Evolutionary conservation across 176 grass and related monocot species (phyloP).

Genomic region (Elymus sibiricus): DNA sequence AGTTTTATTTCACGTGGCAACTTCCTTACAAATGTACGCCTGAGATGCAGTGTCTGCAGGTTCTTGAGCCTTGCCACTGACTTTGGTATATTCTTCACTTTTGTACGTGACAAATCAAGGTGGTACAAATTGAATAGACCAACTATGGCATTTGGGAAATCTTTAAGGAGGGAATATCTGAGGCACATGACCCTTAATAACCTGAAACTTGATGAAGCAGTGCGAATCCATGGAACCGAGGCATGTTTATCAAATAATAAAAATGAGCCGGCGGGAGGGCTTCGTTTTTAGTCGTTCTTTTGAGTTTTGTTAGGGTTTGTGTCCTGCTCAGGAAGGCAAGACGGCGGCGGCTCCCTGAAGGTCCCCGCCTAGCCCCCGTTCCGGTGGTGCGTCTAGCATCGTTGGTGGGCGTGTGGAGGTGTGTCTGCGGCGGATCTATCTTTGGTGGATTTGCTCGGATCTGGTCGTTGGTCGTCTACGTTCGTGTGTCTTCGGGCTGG

Average conservation of each 20-base stretch:
- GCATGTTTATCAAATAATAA: background rate
- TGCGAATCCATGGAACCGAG: background rate
- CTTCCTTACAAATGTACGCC: background rate
- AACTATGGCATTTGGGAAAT: background rate
- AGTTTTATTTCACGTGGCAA: constrained; percentile 9
- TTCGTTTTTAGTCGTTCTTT: too few species aligned
- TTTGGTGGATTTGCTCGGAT: too few species aligned
- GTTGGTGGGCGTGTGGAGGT: too few species aligned
- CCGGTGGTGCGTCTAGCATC: too few species aligned
- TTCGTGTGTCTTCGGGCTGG: too few species aligned
- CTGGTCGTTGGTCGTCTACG: too few species aligned
- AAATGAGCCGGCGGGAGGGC: too few species aligned
- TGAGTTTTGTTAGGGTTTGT: too few species aligned
- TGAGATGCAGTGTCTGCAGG: background rate
- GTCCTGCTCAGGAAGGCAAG: too few species aligned
- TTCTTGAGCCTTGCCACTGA: background rate
- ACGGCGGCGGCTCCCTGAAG: too few species aligned
- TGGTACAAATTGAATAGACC: background rate
- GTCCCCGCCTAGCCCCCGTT: too few species aligned
- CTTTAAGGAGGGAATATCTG: background rate
- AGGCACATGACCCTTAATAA: background rate
- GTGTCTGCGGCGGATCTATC: too few species aligned
- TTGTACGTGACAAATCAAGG: constrained; percentile 4
- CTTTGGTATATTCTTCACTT: background rate
- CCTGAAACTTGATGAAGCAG: background rate